Evolutionary conservation across 1,284 basidiomycete genomes (phyloP), one percentile per base, ranked within the genome.

Genomic region (Microbotryomycetes sp.): DNA sequence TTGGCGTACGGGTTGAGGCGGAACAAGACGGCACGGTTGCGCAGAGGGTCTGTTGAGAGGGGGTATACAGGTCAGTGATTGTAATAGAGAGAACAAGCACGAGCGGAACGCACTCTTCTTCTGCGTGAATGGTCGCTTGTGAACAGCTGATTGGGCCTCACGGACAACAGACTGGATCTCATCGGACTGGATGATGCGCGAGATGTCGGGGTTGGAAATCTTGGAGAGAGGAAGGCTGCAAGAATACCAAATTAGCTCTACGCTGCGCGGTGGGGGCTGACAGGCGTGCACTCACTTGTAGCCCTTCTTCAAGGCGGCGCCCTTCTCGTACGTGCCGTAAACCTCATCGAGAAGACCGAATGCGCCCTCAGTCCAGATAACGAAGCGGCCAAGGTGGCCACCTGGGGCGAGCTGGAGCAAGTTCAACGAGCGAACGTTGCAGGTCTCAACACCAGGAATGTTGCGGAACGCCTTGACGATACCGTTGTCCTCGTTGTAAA

Each of bases 381-480:
- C 83, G 81, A 99, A 98, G 70, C 96, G 90, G 68, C 96, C 96
- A 67, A 99, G 85, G 79, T 98, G 96, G 72, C 96, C 96, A 85
- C 96, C 96, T 59, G 96, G 96, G 41, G 96, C 96, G 76, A 99
- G 90, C 81, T 97, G 93, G 76, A 99, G 89, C 73, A 99, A 85
- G 82, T 98, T 99, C 73, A 99, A 82, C 65, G 90, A 81, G 77
- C 86, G 85, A 72, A 99, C 96, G 76, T 90, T 93, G 79, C 89
- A 91, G 67, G 96, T 81, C 81, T 98, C 96, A 72, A 98, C 94
- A 81, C 96, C 96, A 68, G 96, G 96, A 71, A 99, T 79, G 82
- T 99, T 99, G 76, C 93, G 86, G 89, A 98, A 97, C 18, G 96
- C 94, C 79, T 91, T 89, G 76, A 93, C 89, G 76, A 99, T 89